phyloP scores from a whole-genome alignment of 2,329 filamentous ascomycete species.

The Fusarium sacchari region DNA sequence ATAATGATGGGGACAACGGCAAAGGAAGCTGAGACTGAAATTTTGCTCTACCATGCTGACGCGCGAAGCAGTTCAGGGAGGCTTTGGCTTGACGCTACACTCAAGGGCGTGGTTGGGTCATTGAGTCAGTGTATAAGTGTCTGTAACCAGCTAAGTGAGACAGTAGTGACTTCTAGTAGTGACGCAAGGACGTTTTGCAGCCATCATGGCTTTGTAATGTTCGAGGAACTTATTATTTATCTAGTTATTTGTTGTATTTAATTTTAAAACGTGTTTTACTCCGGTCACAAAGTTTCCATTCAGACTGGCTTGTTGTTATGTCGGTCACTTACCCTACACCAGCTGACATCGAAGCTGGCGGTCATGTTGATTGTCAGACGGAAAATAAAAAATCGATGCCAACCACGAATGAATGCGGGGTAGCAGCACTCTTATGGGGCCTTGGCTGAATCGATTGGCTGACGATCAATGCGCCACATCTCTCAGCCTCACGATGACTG shows the following conservation, averaged over 20 bases:
- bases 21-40: too few relatives aligned
- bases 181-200: too few relatives aligned
- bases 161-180: too few relatives aligned
- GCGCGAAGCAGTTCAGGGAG: too few relatives aligned
- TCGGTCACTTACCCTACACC: not conserved
- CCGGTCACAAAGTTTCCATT: rapidly evolving
- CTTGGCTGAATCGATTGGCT: not conserved
- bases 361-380: not conserved
- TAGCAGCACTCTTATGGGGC: too few relatives aligned
- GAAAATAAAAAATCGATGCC: not conserved
- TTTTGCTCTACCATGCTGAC: too few relatives aligned
- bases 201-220: too few relatives aligned
- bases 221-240: not conserved
- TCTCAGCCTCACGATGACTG: not conserved
- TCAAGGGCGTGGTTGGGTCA: too few relatives aligned
- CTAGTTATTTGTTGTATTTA: not conserved
- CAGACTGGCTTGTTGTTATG: not conserved
- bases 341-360: not conserved
- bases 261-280: rapidly evolving
- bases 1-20: too few relatives aligned
- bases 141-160: too few relatives aligned
- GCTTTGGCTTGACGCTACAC: too few relatives aligned
- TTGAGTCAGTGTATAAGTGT: too few relatives aligned
- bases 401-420: not conserved
- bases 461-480: not conserved